These are phyloP conservation scores for Starmerella stigmatis DNA, from an alignment of 805 yeast species.

Conservation along the genomic window DNA sequence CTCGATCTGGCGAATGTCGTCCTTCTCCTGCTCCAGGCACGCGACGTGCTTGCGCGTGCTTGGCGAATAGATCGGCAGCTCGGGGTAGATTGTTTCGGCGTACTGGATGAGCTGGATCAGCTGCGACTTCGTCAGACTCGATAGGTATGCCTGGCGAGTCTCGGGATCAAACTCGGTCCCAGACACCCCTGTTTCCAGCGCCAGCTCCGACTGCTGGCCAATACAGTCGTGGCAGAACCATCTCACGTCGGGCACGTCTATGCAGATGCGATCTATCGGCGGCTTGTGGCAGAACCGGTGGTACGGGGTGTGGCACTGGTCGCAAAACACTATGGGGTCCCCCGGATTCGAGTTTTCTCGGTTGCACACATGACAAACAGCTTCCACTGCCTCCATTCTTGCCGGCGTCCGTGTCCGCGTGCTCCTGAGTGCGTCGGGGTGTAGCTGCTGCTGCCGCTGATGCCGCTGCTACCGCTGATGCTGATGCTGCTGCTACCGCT, in stretches of 20 bases:
- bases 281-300: constrained; percentile 36
- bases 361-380: constrained; percentile 33
- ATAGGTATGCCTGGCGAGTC: constrained; percentile 32
- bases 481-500: no score
- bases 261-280: constrained; percentile 32
- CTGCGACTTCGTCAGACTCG: constrained; percentile 33
- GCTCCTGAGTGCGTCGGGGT: no score
- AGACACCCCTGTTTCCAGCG: constrained; percentile 33
- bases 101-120: constrained; percentile 33
- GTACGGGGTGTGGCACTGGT: constrained; percentile 34
- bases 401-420: no score
- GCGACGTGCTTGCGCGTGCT: constrained; percentile 30
- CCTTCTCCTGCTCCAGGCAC: constrained; percentile 29
- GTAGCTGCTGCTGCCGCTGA: no score
- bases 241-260: constrained; percentile 34
- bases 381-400: constrained; percentile 21
- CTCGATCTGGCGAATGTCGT: constrained; percentile 19
- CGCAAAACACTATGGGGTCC: constrained; percentile 34
- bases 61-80: constrained; percentile 34
- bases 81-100: constrained; percentile 33
- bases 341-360: constrained; percentile 32
- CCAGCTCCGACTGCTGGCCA: constrained; percentile 30
- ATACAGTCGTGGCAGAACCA: constrained; percentile 35
- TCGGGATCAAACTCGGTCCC: constrained; percentile 30
- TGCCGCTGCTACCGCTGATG: no score